Base-by-base conservation (phyloP, 768 basidiomycete species). In the Leccinum incarnatum region DNA sequence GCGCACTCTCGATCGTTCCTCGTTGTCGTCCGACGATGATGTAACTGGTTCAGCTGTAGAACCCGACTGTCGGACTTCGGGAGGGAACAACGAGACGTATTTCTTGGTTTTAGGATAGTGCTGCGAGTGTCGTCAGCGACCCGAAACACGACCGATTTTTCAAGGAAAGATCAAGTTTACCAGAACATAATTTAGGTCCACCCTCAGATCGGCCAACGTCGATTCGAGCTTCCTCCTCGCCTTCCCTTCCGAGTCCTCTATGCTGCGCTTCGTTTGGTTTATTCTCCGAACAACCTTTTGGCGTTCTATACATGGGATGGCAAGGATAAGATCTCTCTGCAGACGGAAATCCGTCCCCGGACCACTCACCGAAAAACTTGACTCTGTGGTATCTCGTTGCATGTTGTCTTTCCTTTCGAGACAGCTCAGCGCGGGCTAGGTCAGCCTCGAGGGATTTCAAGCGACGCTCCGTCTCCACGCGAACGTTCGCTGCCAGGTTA, bases 31-130 rank as follows among this genome's bases (percentile, higher is more conserved):
- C 14, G 25, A 50, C 2, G 52, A 58, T 9, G 58, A 46, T 27
- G 52, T 30, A 30, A 69, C 53, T 0, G 62, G 56, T 27, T 56
- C 50, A 30, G 46, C 25, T 1, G 61, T n/a, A 40, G 55, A 58
- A 30, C 65, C 59, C n/a, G 63, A 27, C 25, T 54, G 27, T 15
- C 65, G 79, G 8, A 78, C 73, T 66, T 86, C 85, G 0, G 88
- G 83, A 5, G 95, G 93, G 71, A 94, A 95, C 27, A 98, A 80
- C 2, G 94, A 91, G 30, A 97, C 84, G 70, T 98, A 97, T 77
- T 93, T 95, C 68, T 87, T 83, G 11, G 81, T 77, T 72, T 90
- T 93, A 5, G 92, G 92, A 71, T 89, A 94, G 71, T 93, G 84
- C 91, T 93, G 60, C 15, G 25, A 54, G 14, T n/a, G 9, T 34